These are phyloP conservation scores for Gracilaria caudata DNA, from an alignment of 23 red algal species.

Conservation along the genomic window DNA sequence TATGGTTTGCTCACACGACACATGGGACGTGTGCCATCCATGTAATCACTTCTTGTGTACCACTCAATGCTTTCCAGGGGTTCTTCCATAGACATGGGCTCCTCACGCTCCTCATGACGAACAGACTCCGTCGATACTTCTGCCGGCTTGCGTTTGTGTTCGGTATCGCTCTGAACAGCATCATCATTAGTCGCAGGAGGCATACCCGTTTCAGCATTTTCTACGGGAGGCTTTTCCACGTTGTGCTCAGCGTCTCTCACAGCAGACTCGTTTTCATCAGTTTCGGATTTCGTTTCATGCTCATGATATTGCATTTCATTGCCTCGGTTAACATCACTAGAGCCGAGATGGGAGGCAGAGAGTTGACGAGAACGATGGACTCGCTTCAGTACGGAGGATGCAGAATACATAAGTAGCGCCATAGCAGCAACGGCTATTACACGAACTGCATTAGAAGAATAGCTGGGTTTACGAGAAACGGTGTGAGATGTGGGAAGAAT, in stretches of 20 bases:
- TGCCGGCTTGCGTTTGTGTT: not conserved
- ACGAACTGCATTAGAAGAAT: slow-evolving; percentile 26
- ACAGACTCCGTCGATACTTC: not conserved
- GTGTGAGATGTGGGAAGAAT: slow-evolving; percentile 34
- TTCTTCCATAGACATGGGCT: slow-evolving; percentile 30
- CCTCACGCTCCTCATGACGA: not conserved
- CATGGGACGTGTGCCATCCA: slow-evolving; percentile 54
- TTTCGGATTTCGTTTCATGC: not conserved
- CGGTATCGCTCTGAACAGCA: not conserved
- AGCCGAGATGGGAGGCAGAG: no score
- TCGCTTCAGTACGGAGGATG: not conserved
- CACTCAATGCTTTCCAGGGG: slow-evolving; percentile 47
- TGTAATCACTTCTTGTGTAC: slow-evolving; percentile 62
- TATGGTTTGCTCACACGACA: slow-evolving; percentile 68
- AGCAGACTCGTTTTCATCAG: not conserved
- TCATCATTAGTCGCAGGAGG: not conserved
- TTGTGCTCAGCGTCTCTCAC: not conserved
- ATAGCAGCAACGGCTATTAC: slow-evolving; percentile 24
- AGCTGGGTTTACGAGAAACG: slow-evolving; percentile 27
- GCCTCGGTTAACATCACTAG: not conserved
- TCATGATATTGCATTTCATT: not conserved
- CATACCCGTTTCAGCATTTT: not conserved
- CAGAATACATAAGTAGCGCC: slow-evolving; percentile 6
- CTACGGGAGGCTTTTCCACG: not conserved
- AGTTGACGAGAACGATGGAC: not conserved